Base-by-base conservation (phyloP, 495 filamentous ascomycete species). In the Penicillium longicatenatum region DNA sequence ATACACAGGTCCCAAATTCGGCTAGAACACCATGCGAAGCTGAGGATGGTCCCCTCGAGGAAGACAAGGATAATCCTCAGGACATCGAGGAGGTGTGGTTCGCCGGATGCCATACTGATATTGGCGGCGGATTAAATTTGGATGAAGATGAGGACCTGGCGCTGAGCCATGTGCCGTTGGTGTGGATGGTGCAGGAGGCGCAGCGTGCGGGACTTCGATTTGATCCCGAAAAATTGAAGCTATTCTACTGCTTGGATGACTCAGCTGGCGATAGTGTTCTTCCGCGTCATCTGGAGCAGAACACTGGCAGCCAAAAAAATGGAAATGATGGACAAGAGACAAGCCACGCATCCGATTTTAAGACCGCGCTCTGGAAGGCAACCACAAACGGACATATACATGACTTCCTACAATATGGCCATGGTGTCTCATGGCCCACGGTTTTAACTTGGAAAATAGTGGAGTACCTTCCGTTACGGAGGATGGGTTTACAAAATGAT, bases 151-250 rank as follows among this genome's bases (percentile, higher is more conserved):
- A 82, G 62, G 81, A 82, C 43, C 61, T 58, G 16, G 64, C 84
- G 3, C 74, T 89, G 3, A 86, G 81, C 54, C 86, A 92, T 59
- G 77, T 84, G 6, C 87, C 89, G 6, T 73, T 91, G 2, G 78
- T 86, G 5, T 92, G 88, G 82, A 92, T 91, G 86, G 80, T 92
- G 3, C 75, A 82, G 42, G 87, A 91, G 67, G 87, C 87, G 2
- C 82, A 84, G 57, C 79, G 73, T 16, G 87, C 87, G 1, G 88
- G 88, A 7, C 77, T 91, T 14, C 64, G 70, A 1, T 89, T 91
- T 47, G 85, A 90, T 54, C 50, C 68, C 5, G 72, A 81, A 21
- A 87, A 87, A 55, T 73, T 90, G 52, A 70, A 72, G 11, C 72
- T 75, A 16, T 74, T 88, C 61, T 80, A 77, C 17, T 82, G 83